Evolutionary conservation across 768 basidiomycete species (phyloP), one percentile per base, ranked within the genome.

Genomic region (Lyophyllum decastes): DNA sequence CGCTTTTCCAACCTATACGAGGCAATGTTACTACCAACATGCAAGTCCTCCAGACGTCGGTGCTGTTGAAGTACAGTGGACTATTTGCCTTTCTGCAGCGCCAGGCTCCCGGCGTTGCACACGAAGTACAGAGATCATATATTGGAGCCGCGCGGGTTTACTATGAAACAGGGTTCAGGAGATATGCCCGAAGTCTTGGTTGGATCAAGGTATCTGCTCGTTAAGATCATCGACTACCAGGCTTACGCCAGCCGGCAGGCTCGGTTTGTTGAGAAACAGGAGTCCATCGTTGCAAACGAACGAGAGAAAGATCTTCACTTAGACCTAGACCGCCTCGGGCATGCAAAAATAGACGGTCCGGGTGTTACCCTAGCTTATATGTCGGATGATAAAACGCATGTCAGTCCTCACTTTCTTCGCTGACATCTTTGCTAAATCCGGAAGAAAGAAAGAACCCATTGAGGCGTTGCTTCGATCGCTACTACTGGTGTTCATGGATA

Each of bases 91-190:
- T 98, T 68, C 78, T 99, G 35, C 86, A 89, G 61, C 86, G 92
- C 2, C 90, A 94, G 60, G 90, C 90, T 5, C 81, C 88, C 9
- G 79, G 79, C 33, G 90, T 95, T 27, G 95, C 97, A 2, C 81
- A 82, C 46, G 95, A 98, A 70, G 76, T 99, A 22, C 94, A 94
- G 69, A 80, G 93, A 51, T 88, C 92, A 2, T 99, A 99, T 70
- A 76, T 90, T 26, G 83, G 83, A 33, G 85, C 90, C 25, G 89
- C 92, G 14, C 86, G 95, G 40, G 82, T 92, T 21, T 99, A 97
- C 70, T 98, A 94, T 58, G 97, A 99, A 74, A 98, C 97, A 21
- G 93, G 90, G 0, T 95, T 98, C 70, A 78, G 97, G 60, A 78
- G 97, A 43, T 99, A 98, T 70, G 82, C 87, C 22, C 80, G 97